These are phyloP conservation scores for Talaromyces sp. DNA, from an alignment of 2,329 filamentous ascomycete genomes.

Conservation along the genomic window DNA sequence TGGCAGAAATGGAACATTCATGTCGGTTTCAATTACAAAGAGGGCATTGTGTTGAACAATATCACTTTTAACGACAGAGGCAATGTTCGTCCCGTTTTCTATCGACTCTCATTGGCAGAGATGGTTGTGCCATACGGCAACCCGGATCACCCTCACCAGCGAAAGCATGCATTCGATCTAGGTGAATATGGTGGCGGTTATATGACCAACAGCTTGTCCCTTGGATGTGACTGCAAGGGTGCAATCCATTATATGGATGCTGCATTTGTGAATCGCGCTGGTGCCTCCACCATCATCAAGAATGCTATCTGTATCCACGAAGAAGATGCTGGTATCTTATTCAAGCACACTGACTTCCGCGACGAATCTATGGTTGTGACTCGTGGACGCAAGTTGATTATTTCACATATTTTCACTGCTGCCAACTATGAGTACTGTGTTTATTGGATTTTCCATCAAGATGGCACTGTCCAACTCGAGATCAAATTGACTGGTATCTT, in stretches of 20 bases:
- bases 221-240: slow-evolving; percentile 49
- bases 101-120: slow-evolving; percentile 83
- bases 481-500: slow-evolving; percentile 90
- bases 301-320: slow-evolving; percentile 96
- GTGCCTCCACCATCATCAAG: slow-evolving; percentile 78
- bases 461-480: slow-evolving; percentile 88
- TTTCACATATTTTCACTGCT: slow-evolving; percentile 91
- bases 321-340: slow-evolving; percentile 86
- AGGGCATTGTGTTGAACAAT: slow-evolving; percentile 88
- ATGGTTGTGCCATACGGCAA: slow-evolving; percentile 82
- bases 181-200: slow-evolving; percentile 53
- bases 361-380: slow-evolving; percentile 87
- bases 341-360: slow-evolving; percentile 93
- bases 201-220: slow-evolving; percentile 52
- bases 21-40: slow-evolving; percentile 91
- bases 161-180: slow-evolving; percentile 52
- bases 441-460: slow-evolving; percentile 90
- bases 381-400: slow-evolving; percentile 78
- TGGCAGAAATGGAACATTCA: slow-evolving; percentile 97
- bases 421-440: slow-evolving; percentile 93
- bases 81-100: slow-evolving; percentile 76
- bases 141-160: slow-evolving; percentile 52
- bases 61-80: slow-evolving; percentile 88
- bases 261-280: slow-evolving; percentile 76
- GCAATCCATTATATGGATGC: slow-evolving; percentile 91